phyloP scores from a whole-genome alignment of 116 monocot species.

The Cymodocea nodosa region DNA sequence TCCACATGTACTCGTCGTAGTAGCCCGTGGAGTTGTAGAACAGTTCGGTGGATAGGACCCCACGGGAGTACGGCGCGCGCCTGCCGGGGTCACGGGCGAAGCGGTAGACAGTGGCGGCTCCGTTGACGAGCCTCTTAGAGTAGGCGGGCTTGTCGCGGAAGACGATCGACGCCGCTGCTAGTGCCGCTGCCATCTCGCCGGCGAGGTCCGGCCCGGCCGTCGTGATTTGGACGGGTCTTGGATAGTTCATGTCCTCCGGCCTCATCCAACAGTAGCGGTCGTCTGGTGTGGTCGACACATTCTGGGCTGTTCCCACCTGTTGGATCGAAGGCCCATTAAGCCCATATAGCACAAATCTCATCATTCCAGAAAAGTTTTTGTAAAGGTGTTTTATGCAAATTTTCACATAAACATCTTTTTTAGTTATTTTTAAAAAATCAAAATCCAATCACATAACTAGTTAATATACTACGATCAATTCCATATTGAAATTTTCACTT shows the following conservation, averaged over 20 bases:
- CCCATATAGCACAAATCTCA: too few relatives aligned
- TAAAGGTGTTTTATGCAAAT: too few relatives aligned
- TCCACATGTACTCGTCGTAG: constrained; percentile 95
- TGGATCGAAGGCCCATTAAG: neutral
- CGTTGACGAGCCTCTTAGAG: constrained; percentile 54
- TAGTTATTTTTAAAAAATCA: too few relatives aligned
- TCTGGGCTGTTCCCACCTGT: constrained; percentile 36
- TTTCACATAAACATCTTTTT: too few relatives aligned
- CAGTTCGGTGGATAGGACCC: constrained; percentile 12
- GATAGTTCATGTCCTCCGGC: constrained; percentile 82
- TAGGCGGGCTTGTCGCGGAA: constrained; percentile 58
- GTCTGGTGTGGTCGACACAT: constrained; percentile 35
- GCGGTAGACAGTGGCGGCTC: constrained; percentile 38
- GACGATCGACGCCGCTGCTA: constrained; percentile 65
- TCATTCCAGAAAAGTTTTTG: too few relatives aligned
- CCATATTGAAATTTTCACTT: too few relatives aligned
- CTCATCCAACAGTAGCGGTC: constrained; percentile 80
- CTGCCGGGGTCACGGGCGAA: constrained; percentile 33
- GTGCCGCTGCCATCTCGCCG: constrained; percentile 58
- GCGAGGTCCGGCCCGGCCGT: constrained; percentile 51
- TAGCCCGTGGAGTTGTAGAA: constrained; percentile 86
- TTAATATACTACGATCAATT: too few relatives aligned
- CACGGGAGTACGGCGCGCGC: constrained; percentile 30
- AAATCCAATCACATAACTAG: too few relatives aligned
- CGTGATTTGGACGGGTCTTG: constrained; percentile 13